Base-by-base conservation (phyloP, 148 eudicot species). In the Rhododendron vialii region DNA sequence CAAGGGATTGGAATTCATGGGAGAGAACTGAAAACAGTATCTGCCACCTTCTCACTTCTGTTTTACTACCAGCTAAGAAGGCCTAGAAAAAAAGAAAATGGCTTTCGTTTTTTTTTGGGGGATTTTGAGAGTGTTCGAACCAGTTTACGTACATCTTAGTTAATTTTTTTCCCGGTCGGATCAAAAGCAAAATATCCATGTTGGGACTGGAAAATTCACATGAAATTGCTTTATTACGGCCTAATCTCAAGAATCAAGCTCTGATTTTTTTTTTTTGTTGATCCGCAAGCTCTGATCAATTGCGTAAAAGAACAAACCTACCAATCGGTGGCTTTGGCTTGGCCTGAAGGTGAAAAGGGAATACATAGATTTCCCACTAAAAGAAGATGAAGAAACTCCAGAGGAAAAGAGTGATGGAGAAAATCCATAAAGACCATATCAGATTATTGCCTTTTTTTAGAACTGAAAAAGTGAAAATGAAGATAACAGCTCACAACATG, bases 391-490 rank as follows among this genome's bases (percentile, higher is more conserved):
- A 67, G 81, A 45, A 85, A 82, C 85, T 45, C 61, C 43, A 55
- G 65, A 35, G 76, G 47, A 53, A 59, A 81, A 84, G 73, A 30
- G 73, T 47, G 41, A 24, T 73, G 26, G 79, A 43, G 80, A 55
- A 69, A 83, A 83, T 30, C 43, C 67, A 59, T 5, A 51, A 89
- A 61, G 63, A 35, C 84, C 75, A 78, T 11, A 77, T 51, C 77
- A 81, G 33, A 55, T 81, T 78, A 33, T 3, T 78, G 28, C 78
- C 82, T 88, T 88, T 88, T 88, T 90, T 84, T 85, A 88, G 85
- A 84, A 73, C 87, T 78, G 85, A 78, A 81, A 30, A 30, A 30
- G 30, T 30, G 30, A 30, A 30, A 30, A 30, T 30, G 30, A 30
- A 30, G 30, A 30, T 30, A 30, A 30, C 30, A 30, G 30, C 30